These are phyloP conservation scores for Pichia phayaonensis DNA, from an alignment of 805 yeast species.

Conservation along the genomic window DNA sequence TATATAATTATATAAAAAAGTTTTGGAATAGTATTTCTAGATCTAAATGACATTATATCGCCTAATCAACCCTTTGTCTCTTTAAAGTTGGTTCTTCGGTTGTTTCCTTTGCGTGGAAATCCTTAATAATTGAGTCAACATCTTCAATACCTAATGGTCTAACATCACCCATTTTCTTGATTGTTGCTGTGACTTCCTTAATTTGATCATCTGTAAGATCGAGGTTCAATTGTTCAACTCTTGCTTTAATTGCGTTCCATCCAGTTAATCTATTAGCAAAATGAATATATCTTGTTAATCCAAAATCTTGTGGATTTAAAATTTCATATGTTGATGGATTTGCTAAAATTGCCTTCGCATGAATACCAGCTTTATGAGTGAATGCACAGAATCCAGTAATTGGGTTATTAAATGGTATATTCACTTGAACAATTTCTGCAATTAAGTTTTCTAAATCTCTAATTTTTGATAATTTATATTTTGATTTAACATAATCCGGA, in stretches of 20 bases:
- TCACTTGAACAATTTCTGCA: slow-evolving; percentile 52
- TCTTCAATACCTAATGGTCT: slow-evolving; percentile 54
- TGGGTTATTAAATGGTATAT: slow-evolving; percentile 55
- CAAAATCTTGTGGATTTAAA: slow-evolving; percentile 50
- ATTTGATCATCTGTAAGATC: slow-evolving; percentile 49
- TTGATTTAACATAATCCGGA: slow-evolving; percentile 50
- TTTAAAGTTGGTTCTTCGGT: slow-evolving; percentile 10
- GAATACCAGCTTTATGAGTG: slow-evolving; percentile 59
- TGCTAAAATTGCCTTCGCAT: slow-evolving; percentile 55
- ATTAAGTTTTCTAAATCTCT: slow-evolving; percentile 53
- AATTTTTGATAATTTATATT: slow-evolving; percentile 47
- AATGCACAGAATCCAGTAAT: slow-evolving; percentile 60
- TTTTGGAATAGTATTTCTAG: neutral
- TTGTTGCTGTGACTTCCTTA: slow-evolving; percentile 47
- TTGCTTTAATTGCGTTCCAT: slow-evolving; percentile 55
- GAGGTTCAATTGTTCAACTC: slow-evolving; percentile 54
- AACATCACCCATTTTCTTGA: slow-evolving; percentile 51
- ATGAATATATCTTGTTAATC: slow-evolving; percentile 53
- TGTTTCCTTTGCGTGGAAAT: slow-evolving; percentile 34
- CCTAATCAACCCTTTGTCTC: slow-evolving; percentile 16
- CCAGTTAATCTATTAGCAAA: slow-evolving; percentile 56
- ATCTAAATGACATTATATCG: neutral
- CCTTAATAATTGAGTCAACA: slow-evolving; percentile 52
- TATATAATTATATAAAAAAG: neutral
- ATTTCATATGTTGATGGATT: slow-evolving; percentile 59